A percentile compares a stretch with the other conserved stretches of the same genome.
Conservation (phyloP, 2,329 filamentous ascomycete genomes). For the Ophiocordyceps camponoti-leonardi region DNA sequence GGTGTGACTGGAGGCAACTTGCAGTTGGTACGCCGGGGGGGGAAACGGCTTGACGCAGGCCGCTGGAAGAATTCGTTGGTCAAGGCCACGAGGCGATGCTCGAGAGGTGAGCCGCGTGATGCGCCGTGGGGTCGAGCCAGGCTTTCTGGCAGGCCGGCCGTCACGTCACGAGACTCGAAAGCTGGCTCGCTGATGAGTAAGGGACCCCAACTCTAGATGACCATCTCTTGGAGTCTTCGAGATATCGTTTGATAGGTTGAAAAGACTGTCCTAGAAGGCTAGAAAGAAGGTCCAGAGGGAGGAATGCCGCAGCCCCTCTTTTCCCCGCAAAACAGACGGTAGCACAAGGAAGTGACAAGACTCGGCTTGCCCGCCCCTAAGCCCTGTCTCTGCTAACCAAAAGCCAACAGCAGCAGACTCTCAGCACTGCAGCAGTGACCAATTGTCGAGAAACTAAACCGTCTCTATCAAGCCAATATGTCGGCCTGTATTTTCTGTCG, state of each 20-base stretch:
- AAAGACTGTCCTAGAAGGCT: too few species aligned
- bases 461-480: constrained; percentile 4
- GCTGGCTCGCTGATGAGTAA: background rate
- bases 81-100: background rate
- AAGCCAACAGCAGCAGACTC: too few species aligned
- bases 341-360: too few species aligned
- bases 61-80: background rate
- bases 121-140: background rate
- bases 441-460: background rate
- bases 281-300: too few species aligned
- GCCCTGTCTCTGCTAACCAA: too few species aligned
- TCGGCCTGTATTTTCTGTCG: constrained; percentile 84
- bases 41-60: background rate
- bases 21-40: background rate
- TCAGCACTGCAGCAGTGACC: background rate
- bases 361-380: too few species aligned
- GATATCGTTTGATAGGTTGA: too few species aligned
- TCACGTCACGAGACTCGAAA: background rate
- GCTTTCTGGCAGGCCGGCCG: background rate
- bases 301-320: too few species aligned
- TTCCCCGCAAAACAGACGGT: too few species aligned
- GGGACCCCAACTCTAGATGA: too few species aligned
- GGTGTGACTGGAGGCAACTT: background rate
- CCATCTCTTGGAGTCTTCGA: too few species aligned
- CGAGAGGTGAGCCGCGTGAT: background rate